Evolutionary conservation across 2,329 filamentous ascomycete species (phyloP), one percentile per base, ranked within the genome.

Genomic region (Talaromyces sp.): DNA sequence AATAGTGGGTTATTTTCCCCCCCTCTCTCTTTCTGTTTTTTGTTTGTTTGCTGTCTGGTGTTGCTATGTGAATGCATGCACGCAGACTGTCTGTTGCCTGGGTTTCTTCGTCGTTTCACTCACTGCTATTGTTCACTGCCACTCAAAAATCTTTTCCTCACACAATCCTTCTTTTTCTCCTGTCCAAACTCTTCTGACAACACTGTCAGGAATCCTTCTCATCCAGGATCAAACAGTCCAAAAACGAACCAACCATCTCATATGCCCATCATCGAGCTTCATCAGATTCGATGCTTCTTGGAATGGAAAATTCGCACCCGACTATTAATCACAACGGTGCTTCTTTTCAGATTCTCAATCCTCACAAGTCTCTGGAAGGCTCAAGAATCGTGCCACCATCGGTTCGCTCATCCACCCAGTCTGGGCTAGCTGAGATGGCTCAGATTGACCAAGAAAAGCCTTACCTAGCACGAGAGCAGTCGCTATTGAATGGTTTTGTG

Each of bases 261-360:
- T 53, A 28, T 31, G 30, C 23, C 30, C 50, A 63, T 2, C 56
- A 51, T 51, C 57, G 66, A 52, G 64, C 66, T 14, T 65, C 64
- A 44, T 70, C 70, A 5, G 69, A 73, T 56, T 68, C 70, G 34
- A 68, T 70, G 56, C 60, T 75, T 34, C 68, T 69, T 57, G 68
- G 64, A 51, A 56, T 64, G 33, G 68, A 68, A 47, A 66, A 68
- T 61, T 62, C 68, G 59, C 63, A 65, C 31, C 57, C 69, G 59
- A 74, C 70, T 60, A 64, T 76, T 47, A 67, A 69, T 33, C 70
- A 75, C 60, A 69, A 74, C 54, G 74, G 74, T 12, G 66, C 73
- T 9, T 69, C 68, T 8, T 76, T 76, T 54, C 73, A 76, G 36
- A 76, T 76, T 18, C 60, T 76, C 18, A 76, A 76, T 42, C 74